Conservation (phyloP, 345 rosid species). For the Laguncularia racemosa region DNA sequence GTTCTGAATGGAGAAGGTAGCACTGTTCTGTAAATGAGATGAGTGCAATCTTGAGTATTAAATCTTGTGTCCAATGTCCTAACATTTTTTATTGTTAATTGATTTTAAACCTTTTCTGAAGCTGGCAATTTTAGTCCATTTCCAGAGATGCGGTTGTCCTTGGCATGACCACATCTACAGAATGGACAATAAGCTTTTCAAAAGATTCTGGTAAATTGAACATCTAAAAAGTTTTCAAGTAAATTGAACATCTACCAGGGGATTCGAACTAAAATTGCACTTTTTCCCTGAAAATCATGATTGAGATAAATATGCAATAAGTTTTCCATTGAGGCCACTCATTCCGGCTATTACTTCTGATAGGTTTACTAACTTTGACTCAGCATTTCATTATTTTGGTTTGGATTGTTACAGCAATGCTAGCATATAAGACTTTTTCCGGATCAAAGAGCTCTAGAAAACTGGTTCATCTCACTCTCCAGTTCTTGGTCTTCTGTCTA, state of each 20-base stretch:
- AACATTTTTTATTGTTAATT: background rate
- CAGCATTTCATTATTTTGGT: background rate
- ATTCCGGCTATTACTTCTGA: background rate
- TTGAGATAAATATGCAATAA: too few relatives aligned
- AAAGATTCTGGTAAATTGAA: too few relatives aligned
- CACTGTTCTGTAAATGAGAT: background rate
- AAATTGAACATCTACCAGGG: too few relatives aligned
- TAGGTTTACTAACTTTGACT: background rate
- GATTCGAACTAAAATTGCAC: too few relatives aligned
- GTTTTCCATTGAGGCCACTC: background rate
- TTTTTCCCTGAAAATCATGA: too few relatives aligned
- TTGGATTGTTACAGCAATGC: conserved; percentile 51
- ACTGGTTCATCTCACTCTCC: conserved; percentile 66
- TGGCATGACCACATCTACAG: too few relatives aligned
- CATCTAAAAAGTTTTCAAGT: too few relatives aligned
- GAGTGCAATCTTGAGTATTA: background rate
- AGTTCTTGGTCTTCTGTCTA: conserved; percentile 55
- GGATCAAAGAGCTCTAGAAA: conserved; percentile 81
- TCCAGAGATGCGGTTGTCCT: too few relatives aligned
- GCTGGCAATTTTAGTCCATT: too few relatives aligned
- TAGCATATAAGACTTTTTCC: conserved; percentile 75
- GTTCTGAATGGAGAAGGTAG: conserved; percentile 52
- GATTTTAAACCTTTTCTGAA: too few relatives aligned
- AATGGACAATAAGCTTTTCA: too few relatives aligned
- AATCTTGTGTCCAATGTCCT: background rate